Base-by-base conservation (phyloP, 192 early-diverging fungal genomes). In the Linnemannia exigua region DNA sequence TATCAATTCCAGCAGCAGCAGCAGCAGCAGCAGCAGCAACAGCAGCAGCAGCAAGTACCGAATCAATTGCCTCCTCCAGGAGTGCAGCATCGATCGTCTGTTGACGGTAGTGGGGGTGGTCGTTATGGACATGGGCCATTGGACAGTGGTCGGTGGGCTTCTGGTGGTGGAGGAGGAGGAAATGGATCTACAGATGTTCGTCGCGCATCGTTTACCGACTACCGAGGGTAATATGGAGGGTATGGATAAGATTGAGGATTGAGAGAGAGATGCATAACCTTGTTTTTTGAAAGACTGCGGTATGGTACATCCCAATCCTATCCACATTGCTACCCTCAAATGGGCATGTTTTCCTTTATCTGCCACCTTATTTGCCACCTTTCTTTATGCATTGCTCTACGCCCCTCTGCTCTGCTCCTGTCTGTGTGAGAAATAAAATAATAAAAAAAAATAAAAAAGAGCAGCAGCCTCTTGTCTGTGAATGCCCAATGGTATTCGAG, bases 1-100 rank as follows among this genome's bases (percentile, higher is more conserved):
- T 28, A 36, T 20, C 70, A 63, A 63, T 63, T 63, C 12, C 58
- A 72, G 41, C 72, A 80, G 31, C 61, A 74, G n/a, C 72, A 51
- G 54, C 48, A 47, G 35, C 67, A 69, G 20, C 47, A 76, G 28
- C 61, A 47, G 7, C 61, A 4, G 68, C 36, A 41, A 70, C 69
- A 41, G 38, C 14, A 67, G 12, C 22, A 68, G 19, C 61, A 76
- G 16, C 75, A 63, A 37, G 41, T 41, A 0, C 74, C 46, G 6
- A n/a, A 11, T 28, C 72, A 74, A 37, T 54, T 54, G 6, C 72
- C 72, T 12, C 47, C 51, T 0, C 48, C 72, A 36, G 50, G 48
- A 22, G 12, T 54, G 28, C 72, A 74, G 19, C 51, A 47, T 6
- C 46, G 51, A 3, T 54, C 31, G 51, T 74, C 72, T 16, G 6